These are phyloP conservation scores for Hanseniaspora jakobsenii DNA, from an alignment of 805 yeast species.

Conservation along the genomic window DNA sequence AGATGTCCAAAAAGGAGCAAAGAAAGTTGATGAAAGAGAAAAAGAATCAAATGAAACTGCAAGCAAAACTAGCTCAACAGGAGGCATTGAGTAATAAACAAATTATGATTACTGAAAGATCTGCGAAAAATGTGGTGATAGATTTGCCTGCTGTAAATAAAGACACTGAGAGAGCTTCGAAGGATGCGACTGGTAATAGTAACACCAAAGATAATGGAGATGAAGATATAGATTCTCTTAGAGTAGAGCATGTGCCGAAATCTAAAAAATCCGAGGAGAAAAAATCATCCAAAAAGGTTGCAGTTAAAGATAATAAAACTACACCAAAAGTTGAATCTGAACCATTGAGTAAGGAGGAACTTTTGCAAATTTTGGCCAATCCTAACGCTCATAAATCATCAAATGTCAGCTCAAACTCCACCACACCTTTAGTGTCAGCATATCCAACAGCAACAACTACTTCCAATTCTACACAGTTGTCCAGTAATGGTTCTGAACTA, in stretches of 20 bases:
- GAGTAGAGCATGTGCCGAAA: slow-evolving; percentile 13
- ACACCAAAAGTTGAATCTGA: too few relatives aligned
- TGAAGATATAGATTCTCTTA: not conserved
- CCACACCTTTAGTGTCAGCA: slow-evolving; percentile 23
- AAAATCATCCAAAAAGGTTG: not conserved
- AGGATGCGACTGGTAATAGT: not conserved
- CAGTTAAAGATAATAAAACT: too few relatives aligned
- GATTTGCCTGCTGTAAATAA: slow-evolving; percentile 3
- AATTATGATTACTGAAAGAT: slow-evolving; percentile 16
- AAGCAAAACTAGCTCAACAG: slow-evolving; percentile 23
- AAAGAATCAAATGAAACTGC: slow-evolving; percentile 27
- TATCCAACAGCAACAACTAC: slow-evolving; percentile 23
- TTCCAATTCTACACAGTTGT: too few relatives aligned
- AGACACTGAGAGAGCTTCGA: too few relatives aligned
- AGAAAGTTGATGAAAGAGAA: slow-evolving; percentile 29
- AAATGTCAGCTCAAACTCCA: not conserved
- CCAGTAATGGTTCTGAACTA: too few relatives aligned
- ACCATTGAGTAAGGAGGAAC: too few relatives aligned
- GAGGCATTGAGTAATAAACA: slow-evolving; percentile 15
- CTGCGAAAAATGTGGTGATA: slow-evolving; percentile 12
- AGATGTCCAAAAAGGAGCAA: slow-evolving; percentile 27
- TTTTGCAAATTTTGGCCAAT: too few relatives aligned
- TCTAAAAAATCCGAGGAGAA: slow-evolving; percentile 6
- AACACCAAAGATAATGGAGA: not conserved
- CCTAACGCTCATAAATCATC: too few relatives aligned